phyloP scores from a whole-genome alignment of 2,329 filamentous ascomycete genomes.

The Cryphonectria radicalis region DNA sequence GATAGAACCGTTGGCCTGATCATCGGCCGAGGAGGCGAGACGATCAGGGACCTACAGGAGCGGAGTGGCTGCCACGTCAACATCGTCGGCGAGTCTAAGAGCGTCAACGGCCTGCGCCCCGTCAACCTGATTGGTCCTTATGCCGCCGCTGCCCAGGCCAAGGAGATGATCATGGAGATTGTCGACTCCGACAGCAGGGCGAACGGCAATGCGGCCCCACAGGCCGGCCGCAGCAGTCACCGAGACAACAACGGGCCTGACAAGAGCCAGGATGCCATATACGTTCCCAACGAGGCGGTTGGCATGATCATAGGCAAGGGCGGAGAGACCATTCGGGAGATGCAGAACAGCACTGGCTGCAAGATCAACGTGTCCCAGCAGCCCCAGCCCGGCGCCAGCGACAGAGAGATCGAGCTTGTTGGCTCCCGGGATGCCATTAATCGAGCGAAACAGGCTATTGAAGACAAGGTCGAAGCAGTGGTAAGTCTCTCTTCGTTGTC shows the following conservation, averaged over 20 bases:
- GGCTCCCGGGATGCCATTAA: constrained; percentile 78
- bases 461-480: constrained; percentile 90
- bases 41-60: constrained; percentile 89
- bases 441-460: constrained; percentile 81
- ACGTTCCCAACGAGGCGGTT: constrained; percentile 86
- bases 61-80: constrained; percentile 94
- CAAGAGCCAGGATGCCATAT: constrained; percentile 81
- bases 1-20: constrained; percentile 92
- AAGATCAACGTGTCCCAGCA: constrained; percentile 93
- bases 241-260: constrained; percentile 53
- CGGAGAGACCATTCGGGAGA: constrained; percentile 91
- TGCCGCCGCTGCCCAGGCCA: constrained; percentile 75
- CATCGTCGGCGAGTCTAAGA: constrained; percentile 92
- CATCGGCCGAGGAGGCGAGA: constrained; percentile 91
- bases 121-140: constrained; percentile 87
- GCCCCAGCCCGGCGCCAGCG: constrained; percentile 74
- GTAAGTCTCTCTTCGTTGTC: constrained; percentile 54
- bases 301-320: constrained; percentile 97
- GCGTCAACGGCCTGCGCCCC: constrained; percentile 84
- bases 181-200: constrained; percentile 82
- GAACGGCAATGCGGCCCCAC: constrained; percentile 39
- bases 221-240: constrained; percentile 44
- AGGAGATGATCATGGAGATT: constrained; percentile 90
- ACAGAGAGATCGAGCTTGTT: constrained; percentile 85
- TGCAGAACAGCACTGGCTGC: constrained; percentile 85